A percentile compares a stretch with the other conserved stretches of the same genome.
These are phyloP conservation scores for Aspergillus caelatus DNA, from an alignment of 2,329 filamentous ascomycete species.

Conservation along the genomic window DNA sequence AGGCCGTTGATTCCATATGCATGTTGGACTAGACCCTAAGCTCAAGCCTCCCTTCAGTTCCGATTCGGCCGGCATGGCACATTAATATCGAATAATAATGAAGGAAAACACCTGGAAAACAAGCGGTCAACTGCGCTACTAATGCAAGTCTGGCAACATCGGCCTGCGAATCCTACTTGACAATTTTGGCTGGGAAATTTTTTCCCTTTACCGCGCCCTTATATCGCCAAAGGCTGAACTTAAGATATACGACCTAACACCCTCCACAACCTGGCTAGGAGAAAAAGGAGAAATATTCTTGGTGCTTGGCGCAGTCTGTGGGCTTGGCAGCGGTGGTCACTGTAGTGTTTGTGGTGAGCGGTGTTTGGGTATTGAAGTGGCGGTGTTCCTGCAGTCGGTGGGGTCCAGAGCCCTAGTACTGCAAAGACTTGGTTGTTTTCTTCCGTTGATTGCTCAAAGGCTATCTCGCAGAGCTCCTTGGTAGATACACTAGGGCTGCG, in stretches of 20 bases:
- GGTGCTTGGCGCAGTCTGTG: constrained; percentile 24
- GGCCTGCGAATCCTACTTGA: neutral
- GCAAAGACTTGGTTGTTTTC: constrained; percentile 1
- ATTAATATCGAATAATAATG: neutral
- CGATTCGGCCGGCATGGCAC: constrained; percentile 3
- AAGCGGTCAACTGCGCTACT: constrained; percentile 3
- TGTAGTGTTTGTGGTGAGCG: constrained; percentile 11
- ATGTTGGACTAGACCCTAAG: constrained; percentile 3
- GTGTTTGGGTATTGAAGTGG: constrained; percentile 17
- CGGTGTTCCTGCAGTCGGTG: constrained; percentile 27
- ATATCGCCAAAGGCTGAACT: constrained; percentile 17
- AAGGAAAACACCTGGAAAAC: neutral
- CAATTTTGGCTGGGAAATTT: constrained; percentile 10
- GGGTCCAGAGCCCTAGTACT: constrained; percentile 7
- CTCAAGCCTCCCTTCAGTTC: constrained; percentile 1
- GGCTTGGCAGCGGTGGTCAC: constrained; percentile 23
- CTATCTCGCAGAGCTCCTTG: constrained; percentile 10
- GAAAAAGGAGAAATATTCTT: constrained; percentile 17
- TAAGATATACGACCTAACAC: constrained; percentile 15
- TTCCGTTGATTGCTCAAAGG: constrained; percentile 8
- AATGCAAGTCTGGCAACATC: constrained; percentile 1
- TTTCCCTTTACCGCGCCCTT: neutral
- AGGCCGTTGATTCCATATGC: neutral
- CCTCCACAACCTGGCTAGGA: constrained; percentile 26
- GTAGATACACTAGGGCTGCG: neutral